phyloP scores from a whole-genome alignment of 2,329 filamentous ascomycete genomes.

The Aaosphaeria arxii region DNA sequence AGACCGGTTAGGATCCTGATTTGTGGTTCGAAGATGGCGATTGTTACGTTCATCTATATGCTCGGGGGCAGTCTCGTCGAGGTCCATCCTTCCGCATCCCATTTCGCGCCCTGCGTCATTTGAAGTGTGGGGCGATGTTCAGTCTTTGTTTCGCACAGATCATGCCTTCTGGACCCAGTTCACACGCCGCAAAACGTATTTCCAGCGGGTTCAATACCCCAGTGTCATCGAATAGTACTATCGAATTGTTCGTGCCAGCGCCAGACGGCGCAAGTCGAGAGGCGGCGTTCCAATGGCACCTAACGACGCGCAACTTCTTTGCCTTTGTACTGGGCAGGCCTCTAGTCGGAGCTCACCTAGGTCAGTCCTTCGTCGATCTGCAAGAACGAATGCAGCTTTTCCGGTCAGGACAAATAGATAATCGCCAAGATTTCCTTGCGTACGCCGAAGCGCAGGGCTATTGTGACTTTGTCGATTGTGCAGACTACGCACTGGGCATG shows the following conservation, averaged over 20 bases:
- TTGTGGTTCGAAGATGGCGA: constrained; percentile 67
- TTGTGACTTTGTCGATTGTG: constrained; percentile 61
- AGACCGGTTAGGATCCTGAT: constrained; percentile 60
- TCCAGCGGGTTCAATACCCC: constrained; percentile 40
- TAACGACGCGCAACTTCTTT: constrained; percentile 72
- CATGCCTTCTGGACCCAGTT: constrained; percentile 10
- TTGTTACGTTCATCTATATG: constrained; percentile 68
- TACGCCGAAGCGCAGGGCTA: constrained; percentile 72
- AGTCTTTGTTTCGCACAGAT: constrained; percentile 41
- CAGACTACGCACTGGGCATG: constrained; percentile 66
- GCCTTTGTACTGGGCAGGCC: constrained; percentile 66
- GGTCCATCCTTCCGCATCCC: constrained; percentile 68
- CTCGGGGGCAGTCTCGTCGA: constrained; percentile 60
- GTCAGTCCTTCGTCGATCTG: constrained; percentile 62
- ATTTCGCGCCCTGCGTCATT: constrained; percentile 55
- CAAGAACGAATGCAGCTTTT: constrained; percentile 64
- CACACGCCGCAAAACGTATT: constrained; percentile 8
- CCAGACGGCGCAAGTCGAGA: constrained; percentile 53
- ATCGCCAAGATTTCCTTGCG: constrained; percentile 58
- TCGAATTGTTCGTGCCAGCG: constrained; percentile 68
- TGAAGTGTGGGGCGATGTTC: constrained; percentile 61
- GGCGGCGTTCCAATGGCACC: constrained; percentile 60
- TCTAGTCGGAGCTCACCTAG: constrained; percentile 66
- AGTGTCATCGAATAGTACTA: constrained; percentile 25
- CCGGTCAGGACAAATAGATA: constrained; percentile 53